phyloP scores from a whole-genome alignment of 108 stramenopile species.

The Bacterosira constricta region DNA sequence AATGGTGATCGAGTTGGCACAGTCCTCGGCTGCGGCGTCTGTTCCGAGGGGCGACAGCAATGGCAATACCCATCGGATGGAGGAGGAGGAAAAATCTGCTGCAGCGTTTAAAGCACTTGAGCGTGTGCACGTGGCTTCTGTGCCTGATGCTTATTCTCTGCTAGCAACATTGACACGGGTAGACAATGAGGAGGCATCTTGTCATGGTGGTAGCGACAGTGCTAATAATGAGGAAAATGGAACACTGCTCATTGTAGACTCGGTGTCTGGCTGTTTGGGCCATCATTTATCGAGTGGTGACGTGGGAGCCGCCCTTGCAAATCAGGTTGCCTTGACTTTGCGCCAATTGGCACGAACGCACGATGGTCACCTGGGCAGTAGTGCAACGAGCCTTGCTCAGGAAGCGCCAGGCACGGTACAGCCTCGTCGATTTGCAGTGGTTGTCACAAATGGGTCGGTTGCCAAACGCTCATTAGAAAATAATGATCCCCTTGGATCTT shows the following conservation, averaged over 20 bases:
- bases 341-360: slow-evolving; percentile 32
- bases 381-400: neutral
- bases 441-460: slow-evolving; percentile 43
- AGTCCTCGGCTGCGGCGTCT: neutral
- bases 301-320: slow-evolving; percentile 22
- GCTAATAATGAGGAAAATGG: neutral
- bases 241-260: slow-evolving; percentile 46
- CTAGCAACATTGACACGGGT: slow-evolving; percentile 40
- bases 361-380: slow-evolving; percentile 13
- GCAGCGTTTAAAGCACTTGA: slow-evolving; percentile 12
- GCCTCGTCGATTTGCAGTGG: slow-evolving; percentile 37
- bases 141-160: slow-evolving; percentile 38
- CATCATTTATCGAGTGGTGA: slow-evolving; percentile 29
- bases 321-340: slow-evolving; percentile 43
- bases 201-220: neutral
- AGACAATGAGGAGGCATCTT: slow-evolving; percentile 22
- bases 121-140: slow-evolving; percentile 14
- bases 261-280: slow-evolving; percentile 49
- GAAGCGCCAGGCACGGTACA: neutral
- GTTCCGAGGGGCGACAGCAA: neutral
- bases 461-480: slow-evolving; percentile 15
- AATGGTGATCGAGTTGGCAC: slow-evolving; percentile 17
- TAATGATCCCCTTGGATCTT: neutral
- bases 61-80: neutral
- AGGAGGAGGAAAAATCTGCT: neutral